Evolutionary conservation across 768 basidiomycete species (phyloP).

Genomic region (Paxillus ammoniavirescens): DNA sequence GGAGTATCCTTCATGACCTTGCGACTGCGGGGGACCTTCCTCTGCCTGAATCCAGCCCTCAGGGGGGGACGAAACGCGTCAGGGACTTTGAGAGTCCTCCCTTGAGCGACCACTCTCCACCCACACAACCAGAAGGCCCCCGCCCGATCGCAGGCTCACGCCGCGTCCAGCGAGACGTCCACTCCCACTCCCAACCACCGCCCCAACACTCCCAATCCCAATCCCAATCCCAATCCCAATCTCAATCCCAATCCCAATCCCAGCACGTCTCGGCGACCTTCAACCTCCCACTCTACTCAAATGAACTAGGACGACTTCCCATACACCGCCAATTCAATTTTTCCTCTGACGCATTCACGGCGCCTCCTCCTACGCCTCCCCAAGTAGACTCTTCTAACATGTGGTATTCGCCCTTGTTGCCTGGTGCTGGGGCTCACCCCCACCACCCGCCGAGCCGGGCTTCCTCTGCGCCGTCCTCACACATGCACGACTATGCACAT

Average conservation of each 20-base stretch:
- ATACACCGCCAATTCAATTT: constrained; percentile 33
- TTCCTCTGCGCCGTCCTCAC: neutral
- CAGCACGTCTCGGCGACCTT: constrained; percentile 18
- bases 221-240: neutral
- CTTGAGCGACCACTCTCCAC: constrained; percentile 1
- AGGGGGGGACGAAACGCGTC: constrained; percentile 57
- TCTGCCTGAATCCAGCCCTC: constrained; percentile 54
- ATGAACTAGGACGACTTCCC: constrained; percentile 57
- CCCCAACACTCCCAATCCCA: constrained; percentile 2
- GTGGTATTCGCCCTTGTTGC: constrained; percentile 21
- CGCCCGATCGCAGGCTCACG: constrained; percentile 34
- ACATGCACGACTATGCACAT: constrained; percentile 1
- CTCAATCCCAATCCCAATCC: constrained; percentile 5
- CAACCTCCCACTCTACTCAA: constrained; percentile 53
- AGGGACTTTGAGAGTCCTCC: constrained; percentile 54
- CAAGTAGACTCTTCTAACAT: constrained; percentile 5
- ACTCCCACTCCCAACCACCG: constrained; percentile 13
- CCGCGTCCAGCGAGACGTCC: constrained; percentile 30
- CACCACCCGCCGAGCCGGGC: neutral
- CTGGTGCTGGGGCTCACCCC: neutral
- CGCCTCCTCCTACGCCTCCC: neutral
- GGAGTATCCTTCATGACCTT: constrained; percentile 74
- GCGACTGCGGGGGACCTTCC: constrained; percentile 72
- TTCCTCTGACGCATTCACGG: neutral
- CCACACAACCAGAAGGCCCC: constrained; percentile 13